Percentiles rank a stretch among this genome's conserved stretches.
These are phyloP conservation scores for Saccharum officinarum DNA, from an alignment of 176 grass and related monocot species.

Conservation along the genomic window DNA sequence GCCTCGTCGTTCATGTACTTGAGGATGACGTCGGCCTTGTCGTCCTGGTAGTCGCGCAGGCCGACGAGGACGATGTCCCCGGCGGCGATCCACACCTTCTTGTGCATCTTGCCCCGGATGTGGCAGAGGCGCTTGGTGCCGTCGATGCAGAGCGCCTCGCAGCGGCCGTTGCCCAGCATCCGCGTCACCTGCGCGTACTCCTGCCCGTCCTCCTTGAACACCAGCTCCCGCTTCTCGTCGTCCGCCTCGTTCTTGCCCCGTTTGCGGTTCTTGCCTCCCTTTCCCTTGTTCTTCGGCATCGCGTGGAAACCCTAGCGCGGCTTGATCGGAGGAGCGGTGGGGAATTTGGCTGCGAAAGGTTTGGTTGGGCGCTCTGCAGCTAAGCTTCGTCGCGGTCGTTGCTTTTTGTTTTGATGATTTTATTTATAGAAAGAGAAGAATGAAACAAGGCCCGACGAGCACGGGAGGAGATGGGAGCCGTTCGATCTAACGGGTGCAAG, in stretches of 20 bases:
- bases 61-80: constrained; percentile 81
- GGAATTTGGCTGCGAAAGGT: not conserved
- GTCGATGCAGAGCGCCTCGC: constrained; percentile 76
- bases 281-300: constrained; percentile 94
- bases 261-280: constrained; percentile 97
- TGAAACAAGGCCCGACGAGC: not conserved
- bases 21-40: constrained; percentile 90
- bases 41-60: constrained; percentile 87
- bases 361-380: not conserved
- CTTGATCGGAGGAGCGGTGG: not conserved
- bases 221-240: constrained; percentile 89
- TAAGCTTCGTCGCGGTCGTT: not conserved
- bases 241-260: constrained; percentile 89
- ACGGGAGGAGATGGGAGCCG: not conserved
- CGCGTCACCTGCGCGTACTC: constrained; percentile 82
- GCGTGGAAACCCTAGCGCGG: constrained; percentile 8
- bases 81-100: constrained; percentile 87
- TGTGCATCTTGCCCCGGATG: constrained; percentile 87
- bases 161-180: constrained; percentile 75
- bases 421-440: not conserved
- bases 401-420: not conserved
- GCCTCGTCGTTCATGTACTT: constrained; percentile 84
- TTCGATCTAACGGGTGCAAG: not conserved
- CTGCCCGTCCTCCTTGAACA: constrained; percentile 95
- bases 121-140: constrained; percentile 78